These are phyloP conservation scores for Syzygium grande DNA, from an alignment of 345 rosid species.

Conservation along the genomic window DNA sequence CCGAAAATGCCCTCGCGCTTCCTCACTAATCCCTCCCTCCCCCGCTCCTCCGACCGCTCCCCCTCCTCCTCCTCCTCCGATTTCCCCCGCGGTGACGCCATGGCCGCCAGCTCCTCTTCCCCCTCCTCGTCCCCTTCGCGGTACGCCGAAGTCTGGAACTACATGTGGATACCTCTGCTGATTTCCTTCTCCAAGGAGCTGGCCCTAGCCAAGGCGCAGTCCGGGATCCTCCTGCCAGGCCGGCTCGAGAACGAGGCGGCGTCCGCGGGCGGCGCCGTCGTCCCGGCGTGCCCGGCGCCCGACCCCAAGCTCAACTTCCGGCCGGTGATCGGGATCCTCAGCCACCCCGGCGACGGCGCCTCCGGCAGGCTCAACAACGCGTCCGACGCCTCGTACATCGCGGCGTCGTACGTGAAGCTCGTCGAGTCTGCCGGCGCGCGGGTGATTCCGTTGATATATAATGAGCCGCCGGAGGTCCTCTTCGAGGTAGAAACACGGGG, in stretches of 20 bases:
- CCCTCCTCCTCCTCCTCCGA: slow-evolving; percentile 1
- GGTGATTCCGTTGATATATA: slow-evolving; percentile 76
- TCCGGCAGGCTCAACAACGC: slow-evolving; percentile 65
- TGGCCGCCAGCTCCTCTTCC: slow-evolving; percentile 14
- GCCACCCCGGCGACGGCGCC: slow-evolving; percentile 90
- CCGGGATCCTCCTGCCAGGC: slow-evolving; percentile 39
- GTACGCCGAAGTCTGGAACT: slow-evolving; percentile 29
- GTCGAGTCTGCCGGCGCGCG: slow-evolving; percentile 93
- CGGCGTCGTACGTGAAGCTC: slow-evolving; percentile 85
- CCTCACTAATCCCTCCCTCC: slow-evolving; percentile 20
- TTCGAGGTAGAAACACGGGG: slow-evolving; percentile 39
- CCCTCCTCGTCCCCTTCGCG: slow-evolving; percentile 5
- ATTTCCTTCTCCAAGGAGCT: slow-evolving; percentile 41
- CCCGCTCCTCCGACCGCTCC: background rate
- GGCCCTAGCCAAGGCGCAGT: slow-evolving; percentile 17
- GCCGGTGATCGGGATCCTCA: slow-evolving; percentile 79
- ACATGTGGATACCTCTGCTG: slow-evolving; percentile 36
- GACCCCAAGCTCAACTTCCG: slow-evolving; percentile 54
- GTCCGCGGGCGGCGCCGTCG: background rate
- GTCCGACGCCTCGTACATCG: slow-evolving; percentile 47
- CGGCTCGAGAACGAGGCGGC: slow-evolving; percentile 6
- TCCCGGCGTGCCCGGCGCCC: slow-evolving; percentile 31
- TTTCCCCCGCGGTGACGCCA: slow-evolving; percentile 14
- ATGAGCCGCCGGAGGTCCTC: slow-evolving; percentile 55
- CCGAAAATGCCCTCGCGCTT: slow-evolving; percentile 26